Evolutionary conservation across 306 rosid species (phyloP).

Genomic region (Sicyos edulis): DNA sequence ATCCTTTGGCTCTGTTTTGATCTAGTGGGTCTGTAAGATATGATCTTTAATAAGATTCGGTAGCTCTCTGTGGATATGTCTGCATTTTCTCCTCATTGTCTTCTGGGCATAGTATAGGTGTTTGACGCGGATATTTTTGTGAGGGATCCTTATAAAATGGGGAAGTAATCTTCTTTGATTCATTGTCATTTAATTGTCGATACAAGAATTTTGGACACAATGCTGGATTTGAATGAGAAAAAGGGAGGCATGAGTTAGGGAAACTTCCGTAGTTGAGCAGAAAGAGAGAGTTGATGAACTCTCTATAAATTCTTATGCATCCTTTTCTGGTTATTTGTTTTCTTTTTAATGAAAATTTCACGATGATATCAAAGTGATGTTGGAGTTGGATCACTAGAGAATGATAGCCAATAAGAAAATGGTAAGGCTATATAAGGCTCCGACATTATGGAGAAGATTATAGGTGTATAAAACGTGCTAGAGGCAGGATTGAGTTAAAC

Average conservation of each 20-base stretch:
- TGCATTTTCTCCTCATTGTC: neutral
- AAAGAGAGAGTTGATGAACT: neutral
- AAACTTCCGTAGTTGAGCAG: neutral
- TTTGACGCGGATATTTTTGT: neutral
- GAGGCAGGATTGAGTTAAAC: neutral
- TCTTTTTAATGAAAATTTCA: neutral
- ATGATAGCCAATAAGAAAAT: neutral
- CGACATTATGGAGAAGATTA: neutral
- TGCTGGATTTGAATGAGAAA: constrained; percentile 4
- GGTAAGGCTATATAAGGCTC: neutral
- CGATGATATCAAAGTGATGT: neutral
- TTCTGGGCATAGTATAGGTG: neutral
- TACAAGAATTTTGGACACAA: neutral
- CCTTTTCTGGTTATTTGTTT: neutral
- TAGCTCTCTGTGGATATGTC: neutral
- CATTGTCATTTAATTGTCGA: neutral
- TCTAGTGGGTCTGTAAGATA: neutral
- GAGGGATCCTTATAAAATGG: neutral
- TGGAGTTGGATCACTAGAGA: constrained; percentile 5
- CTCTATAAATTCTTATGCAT: neutral
- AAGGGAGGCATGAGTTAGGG: neutral
- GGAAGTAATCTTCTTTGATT: neutral
- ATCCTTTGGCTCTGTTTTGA: neutral
- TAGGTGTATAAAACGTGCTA: neutral
- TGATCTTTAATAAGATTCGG: neutral